These are phyloP conservation scores for Aspergillus nomiae DNA, from an alignment of 2,329 filamentous ascomycete species.

Conservation along the genomic window DNA sequence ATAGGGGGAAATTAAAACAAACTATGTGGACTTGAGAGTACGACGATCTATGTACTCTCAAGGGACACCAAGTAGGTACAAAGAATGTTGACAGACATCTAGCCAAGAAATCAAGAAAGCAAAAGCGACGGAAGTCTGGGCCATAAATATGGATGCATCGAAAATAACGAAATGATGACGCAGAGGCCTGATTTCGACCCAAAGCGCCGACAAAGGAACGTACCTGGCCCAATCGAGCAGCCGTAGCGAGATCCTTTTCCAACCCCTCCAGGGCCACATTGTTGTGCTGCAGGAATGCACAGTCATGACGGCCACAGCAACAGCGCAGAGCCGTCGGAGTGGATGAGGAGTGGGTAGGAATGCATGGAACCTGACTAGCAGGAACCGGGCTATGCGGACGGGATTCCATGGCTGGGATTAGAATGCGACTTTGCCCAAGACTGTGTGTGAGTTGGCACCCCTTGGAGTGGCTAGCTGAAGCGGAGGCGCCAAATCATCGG, in stretches of 20 bases:
- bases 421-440: slow-evolving; percentile 15
- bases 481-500: slow-evolving; percentile 24
- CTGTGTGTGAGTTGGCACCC: slow-evolving; percentile 29
- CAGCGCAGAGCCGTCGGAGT: slow-evolving; percentile 53
- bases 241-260: slow-evolving; percentile 83
- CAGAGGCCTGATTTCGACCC: neutral
- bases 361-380: slow-evolving; percentile 28
- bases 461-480: slow-evolving; percentile 24
- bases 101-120: neutral
- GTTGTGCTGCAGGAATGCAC: slow-evolving; percentile 79
- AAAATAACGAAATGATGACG: neutral
- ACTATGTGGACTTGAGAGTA: neutral
- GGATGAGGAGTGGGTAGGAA: slow-evolving; percentile 34
- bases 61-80: neutral
- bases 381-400: slow-evolving; percentile 26
- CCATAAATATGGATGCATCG: neutral
- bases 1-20: slow-evolving; percentile 4
- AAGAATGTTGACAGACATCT: neutral
- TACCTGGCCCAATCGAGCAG: slow-evolving; percentile 91
- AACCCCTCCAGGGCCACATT: slow-evolving; percentile 74
- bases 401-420: slow-evolving; percentile 28
- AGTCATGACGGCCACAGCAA: slow-evolving; percentile 83
- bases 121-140: slow-evolving; percentile 3
- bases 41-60: slow-evolving; percentile 1
- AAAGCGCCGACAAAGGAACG: slow-evolving; percentile 41